Conservation (phyloP, 495 filamentous ascomycete genomes). For the Penicillium flavigenum region DNA sequence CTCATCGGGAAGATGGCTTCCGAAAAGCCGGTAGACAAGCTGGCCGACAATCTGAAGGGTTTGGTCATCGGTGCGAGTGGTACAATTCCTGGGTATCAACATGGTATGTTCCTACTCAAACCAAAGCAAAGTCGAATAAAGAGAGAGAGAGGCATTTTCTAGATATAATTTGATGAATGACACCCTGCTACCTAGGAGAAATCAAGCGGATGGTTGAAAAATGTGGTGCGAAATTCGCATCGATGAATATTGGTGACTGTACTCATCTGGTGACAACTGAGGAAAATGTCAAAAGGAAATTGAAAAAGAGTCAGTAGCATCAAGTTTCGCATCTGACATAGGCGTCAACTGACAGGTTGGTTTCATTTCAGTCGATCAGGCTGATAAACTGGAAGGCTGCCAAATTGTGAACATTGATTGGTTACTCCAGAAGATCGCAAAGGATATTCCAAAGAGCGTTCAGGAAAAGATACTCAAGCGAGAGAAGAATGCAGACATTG, state of each 20-base stretch:
- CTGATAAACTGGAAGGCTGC: background rate
- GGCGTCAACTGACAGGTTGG: background rate
- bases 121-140: background rate
- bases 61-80: slow-evolving; percentile 58
- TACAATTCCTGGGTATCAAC: slow-evolving; percentile 52
- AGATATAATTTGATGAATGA: background rate
- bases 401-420: slow-evolving; percentile 14
- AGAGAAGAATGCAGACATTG: background rate
- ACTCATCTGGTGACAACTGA: slow-evolving; percentile 23
- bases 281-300: background rate
- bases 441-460: background rate
- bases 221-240: slow-evolving; percentile 12
- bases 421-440: slow-evolving; percentile 7
- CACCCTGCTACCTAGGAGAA: background rate
- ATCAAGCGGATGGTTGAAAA: slow-evolving; percentile 13
- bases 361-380: slow-evolving; percentile 9
- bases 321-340: background rate
- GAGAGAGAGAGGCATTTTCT: background rate
- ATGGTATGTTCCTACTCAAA: slow-evolving; percentile 33
- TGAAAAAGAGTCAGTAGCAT: slow-evolving; percentile 14
- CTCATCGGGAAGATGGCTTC: background rate
- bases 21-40: slow-evolving; percentile 15
- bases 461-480: background rate
- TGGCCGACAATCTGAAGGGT: slow-evolving; percentile 33
- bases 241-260: slow-evolving; percentile 1